Base-by-base conservation (phyloP, 176 grass and related monocot genomes). In the Alloteropsis semialata region DNA sequence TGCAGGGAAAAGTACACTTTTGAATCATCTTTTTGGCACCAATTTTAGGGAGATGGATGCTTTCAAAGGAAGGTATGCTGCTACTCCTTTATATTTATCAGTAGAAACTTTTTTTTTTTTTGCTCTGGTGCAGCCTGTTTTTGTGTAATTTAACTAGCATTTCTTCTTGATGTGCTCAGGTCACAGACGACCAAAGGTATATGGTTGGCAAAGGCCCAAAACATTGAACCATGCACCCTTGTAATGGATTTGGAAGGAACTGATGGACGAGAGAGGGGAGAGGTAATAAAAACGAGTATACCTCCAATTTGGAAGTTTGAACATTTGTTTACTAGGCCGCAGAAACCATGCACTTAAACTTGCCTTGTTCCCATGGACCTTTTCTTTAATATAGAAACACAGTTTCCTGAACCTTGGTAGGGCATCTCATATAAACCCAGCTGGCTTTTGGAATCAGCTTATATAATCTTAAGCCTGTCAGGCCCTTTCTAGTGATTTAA, bases 1-100 rank as follows among this genome's bases (percentile, higher is more conserved):
- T 75, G 61, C 84, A 98, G 96, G 96, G 60, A 98, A 98, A 87
- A 98, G 96, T 74, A 98, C 96, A 76, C 96, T 98, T 88, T 88
- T 98, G 71, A 98, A 98, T 76, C 80, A 98, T 90, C 91, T 98
- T 62, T 98, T 98, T 37, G 13, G 84, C 24, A 98, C 96, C 22
- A 98, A 93, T 45, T 98, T 98, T 89, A 95, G 87, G 63, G 96
- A 98, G 85, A 98, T 98, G 96, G 91, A 98, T 90, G 96, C 96
- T 83, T 93, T 91, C 48, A 98, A 25, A 82, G 96, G 96, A 93
- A 95, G 96, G 96, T 81, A 85, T 81, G 85, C 33, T 88, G 14
- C 69, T 61, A 32, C 50, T 91, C 69, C 62, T 76, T 72, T 45
- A 50, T 33, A 74, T 87, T 57, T 79, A 64, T 79, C 19, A 41